Conservation (phyloP, 139 green algal genomes). For the Nannochloris sp. region DNA sequence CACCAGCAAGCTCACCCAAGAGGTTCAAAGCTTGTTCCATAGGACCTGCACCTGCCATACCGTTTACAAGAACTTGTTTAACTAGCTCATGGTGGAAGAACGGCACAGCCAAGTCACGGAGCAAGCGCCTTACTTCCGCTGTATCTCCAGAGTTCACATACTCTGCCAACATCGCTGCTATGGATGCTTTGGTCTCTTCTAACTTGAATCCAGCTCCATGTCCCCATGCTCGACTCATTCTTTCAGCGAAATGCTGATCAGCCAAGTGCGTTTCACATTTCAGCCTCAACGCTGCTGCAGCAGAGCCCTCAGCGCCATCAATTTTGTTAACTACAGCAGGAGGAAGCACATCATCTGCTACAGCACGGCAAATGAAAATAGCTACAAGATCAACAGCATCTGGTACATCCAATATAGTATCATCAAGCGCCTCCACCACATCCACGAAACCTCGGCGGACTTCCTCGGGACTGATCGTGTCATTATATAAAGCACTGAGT, state of each 20-base stretch:
- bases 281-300: constrained; percentile 33
- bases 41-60: constrained; percentile 30
- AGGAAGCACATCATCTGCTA: constrained; percentile 89
- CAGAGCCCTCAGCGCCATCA: constrained; percentile 16
- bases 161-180: constrained; percentile 61
- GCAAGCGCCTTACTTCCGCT: constrained; percentile 45
- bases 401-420: constrained; percentile 84
- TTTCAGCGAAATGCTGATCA: constrained; percentile 66
- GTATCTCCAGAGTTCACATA: constrained; percentile 45
- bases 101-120: constrained; percentile 58
- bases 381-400: constrained; percentile 70
- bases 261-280: constrained; percentile 48
- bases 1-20: constrained; percentile 44
- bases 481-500: constrained; percentile 77
- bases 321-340: constrained; percentile 34
- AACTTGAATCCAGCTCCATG: constrained; percentile 41
- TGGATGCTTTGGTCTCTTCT: constrained; percentile 48
- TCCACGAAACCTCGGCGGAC: constrained; percentile 53
- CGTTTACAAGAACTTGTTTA: constrained; percentile 41
- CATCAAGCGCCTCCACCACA: constrained; percentile 57
- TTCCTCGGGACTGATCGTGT: constrained; percentile 26
- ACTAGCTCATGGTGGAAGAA: constrained; percentile 80
- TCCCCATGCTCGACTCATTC: constrained; percentile 70
- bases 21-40: constrained; percentile 41
- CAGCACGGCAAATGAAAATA: constrained; percentile 27